These are phyloP conservation scores for Salix caprea DNA, from an alignment of 345 rosid species.

Conservation along the genomic window DNA sequence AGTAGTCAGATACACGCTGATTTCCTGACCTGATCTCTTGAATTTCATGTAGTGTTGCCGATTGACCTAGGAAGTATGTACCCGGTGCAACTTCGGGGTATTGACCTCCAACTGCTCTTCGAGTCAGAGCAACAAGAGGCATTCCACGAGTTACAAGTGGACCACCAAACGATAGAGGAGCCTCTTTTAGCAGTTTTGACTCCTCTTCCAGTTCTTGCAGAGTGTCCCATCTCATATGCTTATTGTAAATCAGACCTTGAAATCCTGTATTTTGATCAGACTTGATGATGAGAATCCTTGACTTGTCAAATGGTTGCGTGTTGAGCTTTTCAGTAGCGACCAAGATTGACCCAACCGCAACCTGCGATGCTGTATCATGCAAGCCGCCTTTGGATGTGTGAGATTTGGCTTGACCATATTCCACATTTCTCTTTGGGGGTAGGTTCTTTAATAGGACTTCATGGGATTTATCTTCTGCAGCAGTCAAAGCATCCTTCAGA, in stretches of 20 bases:
- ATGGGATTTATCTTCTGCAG: conserved; percentile 36
- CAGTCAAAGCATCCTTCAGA: conserved; percentile 22
- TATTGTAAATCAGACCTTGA: conserved; percentile 77
- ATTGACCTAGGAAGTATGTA: conserved; percentile 64
- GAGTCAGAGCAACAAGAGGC: conserved; percentile 67
- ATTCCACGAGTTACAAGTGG: conserved; percentile 53
- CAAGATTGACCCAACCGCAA: conserved; percentile 60
- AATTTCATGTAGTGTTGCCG: conserved; percentile 40
- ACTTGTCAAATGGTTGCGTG: conserved; percentile 55
- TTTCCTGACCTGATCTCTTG: conserved; percentile 47
- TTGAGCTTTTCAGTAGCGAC: conserved; percentile 59
- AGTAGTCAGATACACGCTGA: conserved; percentile 45
- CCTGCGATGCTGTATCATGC: conserved; percentile 27
- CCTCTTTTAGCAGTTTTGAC: conserved; percentile 54
- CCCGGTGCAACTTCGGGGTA: conserved; percentile 58
- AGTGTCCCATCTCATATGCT: conserved; percentile 65
- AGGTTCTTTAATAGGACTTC: conserved; percentile 48
- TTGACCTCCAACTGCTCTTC: conserved; percentile 25
- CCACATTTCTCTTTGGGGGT: conserved; percentile 22
- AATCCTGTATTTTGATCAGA: conserved; percentile 49
- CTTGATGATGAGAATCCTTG: conserved; percentile 61
- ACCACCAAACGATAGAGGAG: conserved; percentile 67
- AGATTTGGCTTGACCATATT: conserved; percentile 23
- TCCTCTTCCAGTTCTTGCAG: conserved; percentile 49
- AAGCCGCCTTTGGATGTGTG: conserved; percentile 11